Evolutionary conservation across 257 asterid genomes (phyloP).

Genomic region (Jacaranda mimosifolia): DNA sequence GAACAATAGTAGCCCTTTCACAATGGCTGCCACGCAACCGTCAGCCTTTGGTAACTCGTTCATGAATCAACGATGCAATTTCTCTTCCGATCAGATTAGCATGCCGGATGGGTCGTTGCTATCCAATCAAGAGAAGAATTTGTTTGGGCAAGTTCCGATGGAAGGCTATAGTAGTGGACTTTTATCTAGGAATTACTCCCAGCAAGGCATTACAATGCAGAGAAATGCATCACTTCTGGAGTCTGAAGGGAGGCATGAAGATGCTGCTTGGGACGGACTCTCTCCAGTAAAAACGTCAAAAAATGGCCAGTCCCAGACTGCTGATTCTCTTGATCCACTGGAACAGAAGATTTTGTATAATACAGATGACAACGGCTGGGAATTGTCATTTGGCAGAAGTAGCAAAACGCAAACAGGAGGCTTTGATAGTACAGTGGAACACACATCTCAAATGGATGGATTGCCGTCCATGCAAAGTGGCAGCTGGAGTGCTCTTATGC

Average conservation of each 20-base stretch:
- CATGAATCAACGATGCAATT: slow-evolving; percentile 45
- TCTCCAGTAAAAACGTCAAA: slow-evolving; percentile 38
- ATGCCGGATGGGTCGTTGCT: slow-evolving; percentile 41
- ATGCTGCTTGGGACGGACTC: slow-evolving; percentile 43
- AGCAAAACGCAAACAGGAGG: slow-evolving; percentile 43
- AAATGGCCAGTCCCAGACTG: slow-evolving; percentile 36
- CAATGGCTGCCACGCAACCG: slow-evolving; percentile 48
- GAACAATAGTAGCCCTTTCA: slow-evolving; percentile 45
- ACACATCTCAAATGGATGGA: slow-evolving; percentile 43
- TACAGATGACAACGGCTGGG: slow-evolving; percentile 61
- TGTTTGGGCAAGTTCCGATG: slow-evolving; percentile 53
- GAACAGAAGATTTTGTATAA: slow-evolving; percentile 73
- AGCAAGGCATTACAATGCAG: slow-evolving; percentile 46
- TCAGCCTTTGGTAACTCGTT: slow-evolving; percentile 48
- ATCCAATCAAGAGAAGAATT: slow-evolving; percentile 51
- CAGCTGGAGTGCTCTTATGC: slow-evolving; percentile 96
- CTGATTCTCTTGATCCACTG: slow-evolving; percentile 67
- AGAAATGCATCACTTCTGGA: slow-evolving; percentile 41
- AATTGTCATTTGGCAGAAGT: slow-evolving; percentile 43
- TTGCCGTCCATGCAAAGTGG: slow-evolving; percentile 62
- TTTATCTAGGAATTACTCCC: slow-evolving; percentile 46
- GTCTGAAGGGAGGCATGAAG: slow-evolving; percentile 49
- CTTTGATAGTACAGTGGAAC: slow-evolving; percentile 46
- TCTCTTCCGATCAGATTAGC: slow-evolving; percentile 44
- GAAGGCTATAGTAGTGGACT: slow-evolving; percentile 43